Base-by-base conservation (phyloP, 768 basidiomycete genomes). In the Phylloporus sp. region DNA sequence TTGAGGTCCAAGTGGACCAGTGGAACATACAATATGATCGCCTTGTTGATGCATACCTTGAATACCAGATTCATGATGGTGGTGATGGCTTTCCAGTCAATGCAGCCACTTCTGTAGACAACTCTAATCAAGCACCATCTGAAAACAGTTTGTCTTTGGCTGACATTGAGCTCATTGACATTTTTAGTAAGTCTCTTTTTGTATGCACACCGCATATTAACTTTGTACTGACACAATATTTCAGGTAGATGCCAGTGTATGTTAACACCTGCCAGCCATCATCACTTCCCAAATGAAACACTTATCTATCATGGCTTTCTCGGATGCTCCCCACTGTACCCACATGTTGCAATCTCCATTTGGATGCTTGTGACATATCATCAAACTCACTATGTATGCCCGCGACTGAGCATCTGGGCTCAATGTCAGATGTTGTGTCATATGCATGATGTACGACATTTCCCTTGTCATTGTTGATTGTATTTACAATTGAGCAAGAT, bases 1-100 rank as follows among this genome's bases (percentile, higher is more conserved):
- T 29, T 58, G 61, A 63, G 58, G 45, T 16, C 45, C 58, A 31
- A 47, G 61, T 18, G 54, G 56, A 46, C 45, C 63, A 10, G 28
- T 68, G 16, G 63, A 60, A 13, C 6, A 24, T 23, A 29, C 58
- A 43, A 56, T 47, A 47, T 36, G 31, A 44, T 48, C 45, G 15
- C 42, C 32, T 63, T 35, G 41, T 46, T n/a, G 12, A 36, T 23
- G 45, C 38, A 8, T 52, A 52, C 15, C 20, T 52, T 15, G 44
- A 52, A 7, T 52, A 46, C n/a, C 38, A 22, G 15, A 16, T 26
- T 4, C 23, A 10, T 6, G 50, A 52, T n/a, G 12, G 24, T 24
- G 50, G 45, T 0, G 43, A 52, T 31, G 50, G 50, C 5, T 40
- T 52, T 23, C 50, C 50, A 6, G 7, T 16, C n/a, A 35, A 24